phyloP scores from a whole-genome alignment of 176 grass and related monocot genomes.

The Oropetium thomaeum region DNA sequence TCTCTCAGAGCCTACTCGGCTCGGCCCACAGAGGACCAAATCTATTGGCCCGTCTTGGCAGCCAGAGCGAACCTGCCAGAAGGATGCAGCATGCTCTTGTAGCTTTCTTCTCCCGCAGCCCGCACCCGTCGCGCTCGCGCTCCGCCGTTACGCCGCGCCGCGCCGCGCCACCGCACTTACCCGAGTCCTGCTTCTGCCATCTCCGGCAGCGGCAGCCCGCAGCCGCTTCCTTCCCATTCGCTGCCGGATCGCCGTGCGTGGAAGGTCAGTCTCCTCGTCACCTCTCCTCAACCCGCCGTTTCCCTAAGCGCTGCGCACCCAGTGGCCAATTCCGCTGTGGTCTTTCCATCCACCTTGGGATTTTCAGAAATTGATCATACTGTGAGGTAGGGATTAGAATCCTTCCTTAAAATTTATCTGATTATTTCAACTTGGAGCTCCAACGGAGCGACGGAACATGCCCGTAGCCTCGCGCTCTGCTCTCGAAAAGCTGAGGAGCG shows the following conservation, averaged over 20 bases:
- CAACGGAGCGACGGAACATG: not conserved
- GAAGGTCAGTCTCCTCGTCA: not conserved
- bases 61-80: not conserved
- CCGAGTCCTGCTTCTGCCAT: no score
- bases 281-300: no score
- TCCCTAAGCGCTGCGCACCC: no score
- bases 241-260: not conserved
- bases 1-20: not conserved
- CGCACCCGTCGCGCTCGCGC: no score
- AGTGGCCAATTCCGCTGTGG: not conserved
- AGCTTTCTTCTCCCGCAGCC: no score
- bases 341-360: not conserved
- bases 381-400: not conserved
- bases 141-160: no score
- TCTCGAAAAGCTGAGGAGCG: conserved; percentile 30
- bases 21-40: not conserved
- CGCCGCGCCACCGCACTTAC: no score
- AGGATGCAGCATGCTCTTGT: no score
- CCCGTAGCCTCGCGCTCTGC: conserved; percentile 41
- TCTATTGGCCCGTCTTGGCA: not conserved
- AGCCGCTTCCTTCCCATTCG: not conserved
- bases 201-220: no score
- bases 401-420: not conserved
- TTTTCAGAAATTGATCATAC: no score
- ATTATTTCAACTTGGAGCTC: not conserved